Percentiles rank a stretch among this genome's conserved stretches.
These are phyloP conservation scores for Rasamsonia emersonii DNA, from an alignment of 2,329 filamentous ascomycete species.

Conservation along the genomic window DNA sequence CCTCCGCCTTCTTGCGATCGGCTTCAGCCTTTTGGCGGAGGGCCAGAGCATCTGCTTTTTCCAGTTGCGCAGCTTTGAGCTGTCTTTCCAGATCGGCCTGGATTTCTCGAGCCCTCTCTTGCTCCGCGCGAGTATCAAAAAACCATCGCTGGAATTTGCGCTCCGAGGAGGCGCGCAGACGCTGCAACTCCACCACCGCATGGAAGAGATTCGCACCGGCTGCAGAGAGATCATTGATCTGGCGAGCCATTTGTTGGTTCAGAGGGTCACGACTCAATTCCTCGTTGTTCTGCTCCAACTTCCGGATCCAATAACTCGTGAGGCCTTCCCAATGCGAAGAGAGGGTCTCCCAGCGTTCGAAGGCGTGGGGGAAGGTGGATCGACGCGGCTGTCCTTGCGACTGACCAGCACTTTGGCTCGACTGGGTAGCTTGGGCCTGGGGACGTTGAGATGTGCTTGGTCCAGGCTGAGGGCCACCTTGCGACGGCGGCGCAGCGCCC, in stretches of 20 bases:
- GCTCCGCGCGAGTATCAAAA: constrained; percentile 82
- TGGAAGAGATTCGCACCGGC: constrained; percentile 96
- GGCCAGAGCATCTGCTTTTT: constrained; percentile 57
- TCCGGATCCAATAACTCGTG: constrained; percentile 93
- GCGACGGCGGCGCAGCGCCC: constrained; percentile 10
- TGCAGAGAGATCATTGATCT: constrained; percentile 94
- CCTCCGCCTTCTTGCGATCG: constrained; percentile 62
- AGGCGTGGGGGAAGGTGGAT: constrained; percentile 86
- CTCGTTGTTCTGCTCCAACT: constrained; percentile 80
- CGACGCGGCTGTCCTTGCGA: constrained; percentile 32
- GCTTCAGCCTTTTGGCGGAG: constrained; percentile 59
- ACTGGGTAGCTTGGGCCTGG: constrained; percentile 18
- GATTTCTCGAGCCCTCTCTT: constrained; percentile 75
- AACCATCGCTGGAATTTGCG: constrained; percentile 99
- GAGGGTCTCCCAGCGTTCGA: constrained; percentile 93
- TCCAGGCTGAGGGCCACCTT: constrained; percentile 13
- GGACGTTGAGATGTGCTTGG: constrained; percentile 15
- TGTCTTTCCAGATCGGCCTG: constrained; percentile 70
- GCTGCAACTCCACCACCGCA: constrained; percentile 90
- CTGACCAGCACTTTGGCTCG: constrained; percentile 19
- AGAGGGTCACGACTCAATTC: constrained; percentile 76
- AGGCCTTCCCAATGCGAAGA: constrained; percentile 98
- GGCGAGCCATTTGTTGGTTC: constrained; percentile 78
- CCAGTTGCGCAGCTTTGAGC: constrained; percentile 65
- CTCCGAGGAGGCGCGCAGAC: constrained; percentile 87